Percentiles rank a stretch among this genome's conserved stretches.
Evolutionary conservation across 495 filamentous ascomycete species (phyloP).

Genomic region (Lichenothelia convexa): DNA sequence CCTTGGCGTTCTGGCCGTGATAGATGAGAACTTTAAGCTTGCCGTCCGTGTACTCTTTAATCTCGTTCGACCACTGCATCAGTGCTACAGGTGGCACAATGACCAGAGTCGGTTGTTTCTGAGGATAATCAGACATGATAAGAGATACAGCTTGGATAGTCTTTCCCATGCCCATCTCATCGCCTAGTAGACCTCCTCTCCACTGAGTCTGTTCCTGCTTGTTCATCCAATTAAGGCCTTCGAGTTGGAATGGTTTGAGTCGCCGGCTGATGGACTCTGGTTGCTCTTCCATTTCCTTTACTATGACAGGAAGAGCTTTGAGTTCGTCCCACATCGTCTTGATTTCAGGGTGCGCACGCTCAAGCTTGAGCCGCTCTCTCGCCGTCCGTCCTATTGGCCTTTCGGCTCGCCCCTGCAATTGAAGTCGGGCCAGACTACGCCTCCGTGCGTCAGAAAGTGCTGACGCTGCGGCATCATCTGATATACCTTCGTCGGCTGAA

Average conservation of each 20-base stretch:
- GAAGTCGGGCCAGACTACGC: no score
- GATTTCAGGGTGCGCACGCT: conserved; percentile 58
- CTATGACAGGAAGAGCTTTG: conserved; percentile 43
- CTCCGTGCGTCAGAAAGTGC: background rate
- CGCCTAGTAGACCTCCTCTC: conserved; percentile 76
- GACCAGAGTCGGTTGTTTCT: conserved; percentile 63
- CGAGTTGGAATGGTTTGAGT: conserved; percentile 80
- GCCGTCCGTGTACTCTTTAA: conserved; percentile 75
- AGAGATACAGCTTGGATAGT: conserved; percentile 94
- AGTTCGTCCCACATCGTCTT: conserved; percentile 70
- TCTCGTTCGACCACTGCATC: conserved; percentile 94
- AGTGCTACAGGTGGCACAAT: conserved; percentile 86
- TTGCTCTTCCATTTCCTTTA: conserved; percentile 48
- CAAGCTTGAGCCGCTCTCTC: conserved; percentile 46
- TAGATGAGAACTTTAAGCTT: conserved; percentile 76
- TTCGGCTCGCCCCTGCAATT: conserved; percentile 10
- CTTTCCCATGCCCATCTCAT: conserved; percentile 98
- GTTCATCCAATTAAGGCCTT: conserved; percentile 87
- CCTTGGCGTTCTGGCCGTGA: conserved; percentile 69
- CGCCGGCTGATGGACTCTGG: conserved; percentile 60
- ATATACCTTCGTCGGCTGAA: background rate
- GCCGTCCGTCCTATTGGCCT: conserved; percentile 17
- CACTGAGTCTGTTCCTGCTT: conserved; percentile 70
- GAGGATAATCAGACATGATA: conserved; percentile 92
- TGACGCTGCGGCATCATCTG: background rate